These are phyloP conservation scores for Eremothecium cymbalariae DNA, from an alignment of 1,139 yeast species.

Conservation along the genomic window DNA sequence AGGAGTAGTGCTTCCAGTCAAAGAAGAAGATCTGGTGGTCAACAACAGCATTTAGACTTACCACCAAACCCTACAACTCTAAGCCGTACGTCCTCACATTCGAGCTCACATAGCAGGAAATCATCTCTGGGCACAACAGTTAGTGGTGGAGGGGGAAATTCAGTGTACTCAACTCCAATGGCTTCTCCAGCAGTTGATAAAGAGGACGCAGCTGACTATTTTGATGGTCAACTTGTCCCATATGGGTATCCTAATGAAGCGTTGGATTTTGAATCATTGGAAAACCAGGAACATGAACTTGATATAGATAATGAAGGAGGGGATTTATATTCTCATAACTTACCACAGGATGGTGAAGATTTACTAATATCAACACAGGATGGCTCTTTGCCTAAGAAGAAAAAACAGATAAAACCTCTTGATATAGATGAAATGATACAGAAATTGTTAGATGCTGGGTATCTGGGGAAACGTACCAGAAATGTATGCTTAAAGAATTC, in stretches of 20 bases:
- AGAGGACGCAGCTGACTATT: slow-evolving; percentile 16
- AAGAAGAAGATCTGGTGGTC: slow-evolving; percentile 8
- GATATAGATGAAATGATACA: slow-evolving; percentile 88
- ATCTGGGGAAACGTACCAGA: slow-evolving; percentile 86
- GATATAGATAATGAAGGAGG: slow-evolving; percentile 9
- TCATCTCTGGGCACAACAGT: slow-evolving; percentile 18
- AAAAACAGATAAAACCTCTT: slow-evolving; percentile 36
- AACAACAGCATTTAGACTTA: slow-evolving; percentile 11
- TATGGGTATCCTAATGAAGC: slow-evolving; percentile 2
- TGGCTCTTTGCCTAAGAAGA: slow-evolving; percentile 16
- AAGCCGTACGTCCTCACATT: slow-evolving; percentile 16
- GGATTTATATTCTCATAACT: slow-evolving; percentile 11
- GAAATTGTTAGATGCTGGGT: slow-evolving; percentile 87
- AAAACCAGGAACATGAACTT: slow-evolving; percentile 4
- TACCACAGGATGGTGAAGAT: slow-evolving; percentile 14
- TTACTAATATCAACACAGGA: slow-evolving; percentile 4
- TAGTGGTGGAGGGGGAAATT: slow-evolving; percentile 21
- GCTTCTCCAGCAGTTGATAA: slow-evolving; percentile 25
- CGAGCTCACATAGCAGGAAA: slow-evolving; percentile 28
- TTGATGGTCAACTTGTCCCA: slow-evolving; percentile 8
- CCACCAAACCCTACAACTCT: slow-evolving; percentile 9
- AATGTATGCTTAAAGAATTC: slow-evolving; percentile 78
- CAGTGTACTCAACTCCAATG: slow-evolving; percentile 28
- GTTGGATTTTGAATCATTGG: slow-evolving; percentile 4
- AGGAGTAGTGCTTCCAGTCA: slow-evolving; percentile 2